These are phyloP conservation scores for Penicillium sp. DNA, from an alignment of 2,329 filamentous ascomycete species.

Conservation along the genomic window DNA sequence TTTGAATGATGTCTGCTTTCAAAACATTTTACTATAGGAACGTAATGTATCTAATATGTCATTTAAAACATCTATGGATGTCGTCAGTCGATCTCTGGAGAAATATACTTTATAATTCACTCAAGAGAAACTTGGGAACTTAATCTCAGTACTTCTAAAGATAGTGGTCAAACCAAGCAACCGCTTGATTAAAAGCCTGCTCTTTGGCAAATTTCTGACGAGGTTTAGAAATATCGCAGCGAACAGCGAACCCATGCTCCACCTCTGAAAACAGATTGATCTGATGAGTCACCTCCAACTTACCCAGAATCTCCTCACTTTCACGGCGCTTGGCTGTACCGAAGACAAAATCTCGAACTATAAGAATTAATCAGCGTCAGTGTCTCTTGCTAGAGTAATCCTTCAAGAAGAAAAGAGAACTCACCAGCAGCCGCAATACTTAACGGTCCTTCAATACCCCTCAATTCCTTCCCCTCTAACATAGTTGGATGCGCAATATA, in stretches of 20 bases:
- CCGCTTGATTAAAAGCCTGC: slow-evolving; percentile 71
- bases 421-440: slow-evolving; percentile 20
- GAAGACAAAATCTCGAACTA: slow-evolving; percentile 47
- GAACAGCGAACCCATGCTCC: slow-evolving; percentile 70
- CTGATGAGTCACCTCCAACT: slow-evolving; percentile 61
- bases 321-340: slow-evolving; percentile 59
- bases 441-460: slow-evolving; percentile 17
- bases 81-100: neutral
- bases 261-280: slow-evolving; percentile 70
- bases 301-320: slow-evolving; percentile 58
- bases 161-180: slow-evolving; percentile 59
- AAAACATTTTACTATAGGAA: neutral
- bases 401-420: neutral
- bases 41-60: neutral
- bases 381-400: neutral
- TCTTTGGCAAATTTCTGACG: slow-evolving; percentile 68
- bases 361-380: neutral
- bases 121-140: neutral
- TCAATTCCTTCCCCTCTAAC: slow-evolving; percentile 17
- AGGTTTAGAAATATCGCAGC: slow-evolving; percentile 59
- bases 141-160: neutral
- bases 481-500: slow-evolving; percentile 24
- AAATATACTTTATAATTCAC: neutral
- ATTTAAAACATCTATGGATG: neutral
- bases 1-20: slow-evolving; percentile 15